A percentile compares a stretch with the other conserved stretches of the same genome.
Conservation (phyloP, 2,329 filamentous ascomycete species). For the Diaporthe eres region DNA sequence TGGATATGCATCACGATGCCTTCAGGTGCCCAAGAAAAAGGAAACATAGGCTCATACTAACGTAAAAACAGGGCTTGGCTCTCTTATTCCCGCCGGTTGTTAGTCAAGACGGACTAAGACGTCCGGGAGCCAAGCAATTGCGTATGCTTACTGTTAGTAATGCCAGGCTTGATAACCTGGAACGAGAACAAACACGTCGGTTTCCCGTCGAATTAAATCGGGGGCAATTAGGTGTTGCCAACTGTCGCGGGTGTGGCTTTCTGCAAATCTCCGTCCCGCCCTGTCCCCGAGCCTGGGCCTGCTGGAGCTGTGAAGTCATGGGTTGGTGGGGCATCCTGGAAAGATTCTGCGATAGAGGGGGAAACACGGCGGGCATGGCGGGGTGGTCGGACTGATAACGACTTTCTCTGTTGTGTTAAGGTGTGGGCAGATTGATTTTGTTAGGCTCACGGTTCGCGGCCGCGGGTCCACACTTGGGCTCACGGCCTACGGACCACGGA, state of each 20-base stretch:
- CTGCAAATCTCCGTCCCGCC: not conserved
- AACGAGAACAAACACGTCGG: slow-evolving; percentile 13
- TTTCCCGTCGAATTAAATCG: slow-evolving; percentile 6
- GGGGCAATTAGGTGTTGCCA: slow-evolving; percentile 33
- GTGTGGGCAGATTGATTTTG: slow-evolving; percentile 28
- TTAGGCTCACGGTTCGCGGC: not conserved
- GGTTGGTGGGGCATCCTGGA: slow-evolving; percentile 32
- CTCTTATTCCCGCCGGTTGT: not conserved
- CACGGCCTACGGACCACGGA: not conserved
- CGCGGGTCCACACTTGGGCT: not conserved
- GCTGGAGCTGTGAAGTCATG: slow-evolving; percentile 33
- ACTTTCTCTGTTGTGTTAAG: not conserved
- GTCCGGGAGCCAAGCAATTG: slow-evolving; percentile 14
- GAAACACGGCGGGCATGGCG: slow-evolving; percentile 14
- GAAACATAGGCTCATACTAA: not conserved
- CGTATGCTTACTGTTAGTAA: slow-evolving; percentile 23
- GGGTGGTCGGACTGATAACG: slow-evolving; percentile 23
- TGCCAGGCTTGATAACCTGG: slow-evolving; percentile 6
- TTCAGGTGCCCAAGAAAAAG: not conserved
- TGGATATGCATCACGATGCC: not conserved
- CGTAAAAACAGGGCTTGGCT: slow-evolving; percentile 11
- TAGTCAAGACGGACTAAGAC: slow-evolving; percentile 10
- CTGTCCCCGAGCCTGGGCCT: not conserved
- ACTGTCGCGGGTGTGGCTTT: slow-evolving; percentile 18
- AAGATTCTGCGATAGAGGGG: slow-evolving; percentile 38